These are phyloP conservation scores for Vickermania ingenoplastis DNA, from an alignment of 208 protist species.

Conservation along the genomic window DNA sequence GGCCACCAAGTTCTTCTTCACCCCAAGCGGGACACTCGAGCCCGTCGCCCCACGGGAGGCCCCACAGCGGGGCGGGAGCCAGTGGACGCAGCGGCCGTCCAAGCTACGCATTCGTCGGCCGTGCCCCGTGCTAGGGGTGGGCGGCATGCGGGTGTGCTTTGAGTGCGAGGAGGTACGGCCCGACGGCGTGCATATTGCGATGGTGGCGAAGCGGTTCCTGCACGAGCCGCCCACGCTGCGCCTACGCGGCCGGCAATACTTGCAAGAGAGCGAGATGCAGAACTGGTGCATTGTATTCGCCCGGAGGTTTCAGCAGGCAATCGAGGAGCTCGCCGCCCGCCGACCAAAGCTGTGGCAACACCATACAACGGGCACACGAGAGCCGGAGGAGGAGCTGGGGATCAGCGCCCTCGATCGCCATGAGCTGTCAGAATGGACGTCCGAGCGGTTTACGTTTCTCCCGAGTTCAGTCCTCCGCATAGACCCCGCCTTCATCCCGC, in stretches of 20 bases:
- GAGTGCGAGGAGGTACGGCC: slow-evolving; percentile 26
- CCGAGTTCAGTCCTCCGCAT: not conserved
- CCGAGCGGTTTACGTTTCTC: no score
- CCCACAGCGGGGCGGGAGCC: no score
- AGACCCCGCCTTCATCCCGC: not conserved
- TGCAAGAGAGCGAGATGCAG: slow-evolving; percentile 37
- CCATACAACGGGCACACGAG: not conserved
- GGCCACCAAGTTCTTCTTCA: no score
- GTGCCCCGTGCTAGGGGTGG: slow-evolving; percentile 16
- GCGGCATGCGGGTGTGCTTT: slow-evolving; percentile 52
- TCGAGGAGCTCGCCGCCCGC: not conserved
- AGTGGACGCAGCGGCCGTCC: slow-evolving; percentile 13
- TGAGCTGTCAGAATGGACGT: no score
- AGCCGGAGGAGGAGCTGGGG: not conserved
- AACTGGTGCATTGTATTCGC: slow-evolving; percentile 32
- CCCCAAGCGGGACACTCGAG: no score
- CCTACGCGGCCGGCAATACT: no score
- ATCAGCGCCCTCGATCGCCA: not conserved
- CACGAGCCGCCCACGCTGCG: slow-evolving; percentile 18
- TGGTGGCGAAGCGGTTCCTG: slow-evolving; percentile 52
- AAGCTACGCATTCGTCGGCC: slow-evolving; percentile 25
- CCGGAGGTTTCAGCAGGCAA: slow-evolving; percentile 18
- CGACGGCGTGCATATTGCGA: slow-evolving; percentile 10
- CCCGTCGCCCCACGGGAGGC: no score
- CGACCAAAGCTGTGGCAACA: not conserved